phyloP scores from a whole-genome alignment of 1,139 yeast genomes.

The Scheffersomyces segobiensis region DNA sequence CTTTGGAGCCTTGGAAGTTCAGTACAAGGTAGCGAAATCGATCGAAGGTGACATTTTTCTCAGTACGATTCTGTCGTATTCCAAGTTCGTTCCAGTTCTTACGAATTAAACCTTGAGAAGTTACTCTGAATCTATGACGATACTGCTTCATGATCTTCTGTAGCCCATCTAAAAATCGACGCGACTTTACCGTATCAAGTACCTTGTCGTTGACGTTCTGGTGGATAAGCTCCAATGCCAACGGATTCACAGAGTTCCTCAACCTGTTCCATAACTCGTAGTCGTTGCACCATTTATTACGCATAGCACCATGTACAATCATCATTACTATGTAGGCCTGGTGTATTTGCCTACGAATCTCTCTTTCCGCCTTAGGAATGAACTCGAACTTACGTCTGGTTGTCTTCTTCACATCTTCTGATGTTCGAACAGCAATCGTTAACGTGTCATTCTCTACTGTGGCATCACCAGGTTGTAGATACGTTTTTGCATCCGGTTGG shows the following conservation, averaged over 20 bases:
- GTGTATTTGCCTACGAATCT: constrained; percentile 56
- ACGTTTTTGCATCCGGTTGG: neutral
- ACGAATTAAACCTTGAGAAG: constrained; percentile 44
- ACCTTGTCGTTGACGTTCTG: constrained; percentile 31
- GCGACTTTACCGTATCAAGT: constrained; percentile 52
- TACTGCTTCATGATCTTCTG: constrained; percentile 64
- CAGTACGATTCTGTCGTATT: constrained; percentile 17
- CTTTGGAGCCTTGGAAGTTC: constrained; percentile 67
- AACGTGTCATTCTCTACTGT: constrained; percentile 1
- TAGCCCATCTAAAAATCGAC: constrained; percentile 75
- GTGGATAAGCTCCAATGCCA: constrained; percentile 48
- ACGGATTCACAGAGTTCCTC: constrained; percentile 47
- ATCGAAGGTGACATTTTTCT: constrained; percentile 27
- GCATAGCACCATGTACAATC: constrained; percentile 61
- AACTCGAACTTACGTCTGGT: constrained; percentile 25
- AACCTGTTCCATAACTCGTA: constrained; percentile 37
- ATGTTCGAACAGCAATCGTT: constrained; percentile 2
- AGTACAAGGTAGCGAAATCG: constrained; percentile 44
- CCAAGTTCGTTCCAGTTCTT: constrained; percentile 62
- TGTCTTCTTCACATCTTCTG: neutral
- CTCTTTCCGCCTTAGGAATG: constrained; percentile 56
- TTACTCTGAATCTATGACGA: constrained; percentile 56
- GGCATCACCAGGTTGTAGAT: constrained; percentile 1
- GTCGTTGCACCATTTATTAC: constrained; percentile 78
- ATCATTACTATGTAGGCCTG: constrained; percentile 56